Evolutionary conservation across 73 alveolate genomes (phyloP), one percentile per base, ranked within the genome.

Genomic region (Tetrahymena borealis): DNA sequence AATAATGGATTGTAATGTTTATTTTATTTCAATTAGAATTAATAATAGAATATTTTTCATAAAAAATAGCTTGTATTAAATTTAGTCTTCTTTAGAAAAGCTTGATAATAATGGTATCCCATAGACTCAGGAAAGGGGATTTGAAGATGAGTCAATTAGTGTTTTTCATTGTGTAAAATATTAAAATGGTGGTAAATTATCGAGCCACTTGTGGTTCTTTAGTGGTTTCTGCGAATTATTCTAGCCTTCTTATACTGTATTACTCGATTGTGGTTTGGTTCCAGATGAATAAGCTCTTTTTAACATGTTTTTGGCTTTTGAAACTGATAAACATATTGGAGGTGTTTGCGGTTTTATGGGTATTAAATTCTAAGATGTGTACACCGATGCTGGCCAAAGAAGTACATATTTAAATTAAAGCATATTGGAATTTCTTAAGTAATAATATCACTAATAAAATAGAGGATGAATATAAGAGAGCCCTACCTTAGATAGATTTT

Each of bases 311-410:
- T 39, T 78, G 85, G 40, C 91, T 16, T 90, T 94, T 92, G 96
- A 91, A 42, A 91, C 94, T n/a, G 92, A 94, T 16, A 41, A 33
- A 15, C 7, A 94, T 28, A 11, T 94, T 35, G 96, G 94, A 0
- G 96, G 96, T n/a, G 94, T 90, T 0, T 94, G 96, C 90, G 96
- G 96, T 5, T 40, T 90, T 78, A 94, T 94, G 94, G 78, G 93
- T 38, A 85, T 93, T 12, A 90, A 85, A 85, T 91, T 60, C 85
- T 60, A 93, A 39, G 93, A 93, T 36, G 39, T 16, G 0, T 60
- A 42, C 38, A 38, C 32, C 2, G 77, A 38, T 15, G 91, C 42
- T 38, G 38, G 78, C 32, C 41, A 40, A 93, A 39, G 78, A 18
- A 20, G 90, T 31, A 93, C 38, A 39, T 2, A 38, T 15, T 40